Evolutionary conservation across 2,329 filamentous ascomycete species (phyloP).

Genomic region (Clarireedia paspali): DNA sequence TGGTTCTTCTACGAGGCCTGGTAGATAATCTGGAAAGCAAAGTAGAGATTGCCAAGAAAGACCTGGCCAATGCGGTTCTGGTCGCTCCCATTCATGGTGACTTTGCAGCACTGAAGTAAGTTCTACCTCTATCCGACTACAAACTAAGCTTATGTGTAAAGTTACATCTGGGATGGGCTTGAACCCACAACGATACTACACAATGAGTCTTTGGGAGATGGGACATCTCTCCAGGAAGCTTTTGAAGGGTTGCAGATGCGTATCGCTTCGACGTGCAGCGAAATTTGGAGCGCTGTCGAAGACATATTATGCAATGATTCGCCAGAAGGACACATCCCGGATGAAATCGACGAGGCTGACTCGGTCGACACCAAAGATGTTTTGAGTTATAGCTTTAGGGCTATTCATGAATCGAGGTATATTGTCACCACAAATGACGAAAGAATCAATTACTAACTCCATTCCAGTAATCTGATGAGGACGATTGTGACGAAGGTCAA

Average conservation of each 20-base stretch:
- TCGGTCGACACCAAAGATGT: slow-evolving; percentile 79
- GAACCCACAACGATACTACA: slow-evolving; percentile 3
- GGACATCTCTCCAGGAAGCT: neutral
- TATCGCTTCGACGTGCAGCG: slow-evolving; percentile 52
- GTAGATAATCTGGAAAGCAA: slow-evolving; percentile 57
- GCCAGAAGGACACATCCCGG: slow-evolving; percentile 77
- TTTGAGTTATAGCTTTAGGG: slow-evolving; percentile 89
- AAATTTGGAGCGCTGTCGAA: slow-evolving; percentile 71
- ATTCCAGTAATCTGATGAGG: slow-evolving; percentile 61
- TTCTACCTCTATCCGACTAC: neutral
- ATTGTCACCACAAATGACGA: neutral
- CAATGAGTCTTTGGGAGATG: slow-evolving; percentile 1
- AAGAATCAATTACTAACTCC: slow-evolving; percentile 1
- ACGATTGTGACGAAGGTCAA: slow-evolving; percentile 45
- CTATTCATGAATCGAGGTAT: slow-evolving; percentile 88
- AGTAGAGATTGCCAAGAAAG: slow-evolving; percentile 50
- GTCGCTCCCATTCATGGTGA: slow-evolving; percentile 62
- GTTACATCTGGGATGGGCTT: slow-evolving; percentile 23
- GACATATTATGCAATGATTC: slow-evolving; percentile 86
- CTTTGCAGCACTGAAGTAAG: slow-evolving; percentile 57
- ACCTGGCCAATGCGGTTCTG: slow-evolving; percentile 60
- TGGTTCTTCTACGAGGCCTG: slow-evolving; percentile 48
- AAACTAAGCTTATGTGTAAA: slow-evolving; percentile 11
- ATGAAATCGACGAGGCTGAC: slow-evolving; percentile 64
- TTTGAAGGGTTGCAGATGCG: slow-evolving; percentile 37